Evolutionary conservation across 1,284 basidiomycete genomes (phyloP).

Genomic region (Fistulinella cinereoalba): DNA sequence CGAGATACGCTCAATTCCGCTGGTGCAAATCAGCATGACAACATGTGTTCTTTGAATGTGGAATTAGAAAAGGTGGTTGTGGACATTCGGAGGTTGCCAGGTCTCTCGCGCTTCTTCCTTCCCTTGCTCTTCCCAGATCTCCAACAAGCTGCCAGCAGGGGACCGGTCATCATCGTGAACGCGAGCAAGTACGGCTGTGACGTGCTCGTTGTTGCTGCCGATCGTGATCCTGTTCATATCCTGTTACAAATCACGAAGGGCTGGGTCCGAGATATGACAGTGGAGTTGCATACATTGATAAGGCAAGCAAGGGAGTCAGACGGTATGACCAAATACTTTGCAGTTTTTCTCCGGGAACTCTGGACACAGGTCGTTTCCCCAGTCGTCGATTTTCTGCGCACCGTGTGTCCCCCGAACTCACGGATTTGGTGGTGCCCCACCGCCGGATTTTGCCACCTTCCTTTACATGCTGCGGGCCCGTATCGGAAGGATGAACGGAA

Average conservation of each 20-base stretch:
- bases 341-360: background rate
- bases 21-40: background rate
- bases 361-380: background rate
- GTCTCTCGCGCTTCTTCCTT: background rate
- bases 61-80: background rate
- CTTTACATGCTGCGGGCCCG: conserved; percentile 27
- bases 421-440: background rate
- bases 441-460: conserved; percentile 17
- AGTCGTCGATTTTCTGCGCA: background rate
- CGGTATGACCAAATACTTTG: background rate
- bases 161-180: no score
- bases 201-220: no score
- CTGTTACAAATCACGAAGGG: background rate
- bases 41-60: background rate
- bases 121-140: no score
- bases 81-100: background rate
- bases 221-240: background rate
- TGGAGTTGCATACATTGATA: background rate
- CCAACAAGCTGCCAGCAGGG: no score
- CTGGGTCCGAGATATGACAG: background rate
- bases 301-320: background rate
- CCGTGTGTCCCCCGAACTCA: background rate
- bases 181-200: no score
- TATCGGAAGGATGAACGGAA: conserved; percentile 2
- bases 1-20: background rate